phyloP scores from a whole-genome alignment of 768 basidiomycete genomes.

The Nevesoporus exiguus region DNA sequence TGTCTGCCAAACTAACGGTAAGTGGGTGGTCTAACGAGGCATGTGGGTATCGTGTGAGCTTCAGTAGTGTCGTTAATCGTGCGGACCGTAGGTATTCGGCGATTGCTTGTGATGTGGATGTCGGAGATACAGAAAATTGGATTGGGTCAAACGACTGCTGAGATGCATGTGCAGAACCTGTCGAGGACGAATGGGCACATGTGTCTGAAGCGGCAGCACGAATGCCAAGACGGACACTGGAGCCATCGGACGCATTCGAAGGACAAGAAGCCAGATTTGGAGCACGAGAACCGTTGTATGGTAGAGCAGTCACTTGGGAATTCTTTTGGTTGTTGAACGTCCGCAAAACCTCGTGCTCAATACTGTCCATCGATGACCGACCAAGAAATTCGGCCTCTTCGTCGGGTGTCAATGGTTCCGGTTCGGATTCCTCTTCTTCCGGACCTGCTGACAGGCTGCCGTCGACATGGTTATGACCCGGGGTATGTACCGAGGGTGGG shows the following conservation, averaged over 20 bases:
- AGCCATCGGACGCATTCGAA: slow-evolving; percentile 55
- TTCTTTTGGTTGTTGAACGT: slow-evolving; percentile 60
- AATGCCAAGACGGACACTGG: slow-evolving; percentile 38
- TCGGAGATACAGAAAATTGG: slow-evolving; percentile 44
- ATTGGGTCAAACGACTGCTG: slow-evolving; percentile 26
- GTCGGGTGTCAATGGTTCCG: slow-evolving; percentile 47
- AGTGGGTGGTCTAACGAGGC: slow-evolving; percentile 71
- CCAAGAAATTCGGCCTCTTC: slow-evolving; percentile 66
- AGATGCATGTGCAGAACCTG: slow-evolving; percentile 19
- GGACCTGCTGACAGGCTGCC: slow-evolving; percentile 42
- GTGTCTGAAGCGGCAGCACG: slow-evolving; percentile 43
- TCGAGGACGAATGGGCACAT: slow-evolving; percentile 50
- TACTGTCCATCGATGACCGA: slow-evolving; percentile 85
- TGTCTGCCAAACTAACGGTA: slow-evolving; percentile 88
- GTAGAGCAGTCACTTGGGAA: slow-evolving; percentile 31
- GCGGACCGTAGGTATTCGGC: slow-evolving; percentile 87
- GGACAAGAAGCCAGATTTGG: slow-evolving; percentile 27
- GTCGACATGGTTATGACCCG: slow-evolving; percentile 46
- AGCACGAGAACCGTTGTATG: slow-evolving; percentile 43
- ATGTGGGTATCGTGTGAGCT: slow-evolving; percentile 76
- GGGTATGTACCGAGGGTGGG: slow-evolving; percentile 43
- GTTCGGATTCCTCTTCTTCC: slow-evolving; percentile 50
- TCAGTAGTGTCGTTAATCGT: slow-evolving; percentile 77
- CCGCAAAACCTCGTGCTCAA: slow-evolving; percentile 75
- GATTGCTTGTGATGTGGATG: slow-evolving; percentile 63